Conservation (phyloP, 441 rosid species). For the Cnidoscolus chayamansa region DNA sequence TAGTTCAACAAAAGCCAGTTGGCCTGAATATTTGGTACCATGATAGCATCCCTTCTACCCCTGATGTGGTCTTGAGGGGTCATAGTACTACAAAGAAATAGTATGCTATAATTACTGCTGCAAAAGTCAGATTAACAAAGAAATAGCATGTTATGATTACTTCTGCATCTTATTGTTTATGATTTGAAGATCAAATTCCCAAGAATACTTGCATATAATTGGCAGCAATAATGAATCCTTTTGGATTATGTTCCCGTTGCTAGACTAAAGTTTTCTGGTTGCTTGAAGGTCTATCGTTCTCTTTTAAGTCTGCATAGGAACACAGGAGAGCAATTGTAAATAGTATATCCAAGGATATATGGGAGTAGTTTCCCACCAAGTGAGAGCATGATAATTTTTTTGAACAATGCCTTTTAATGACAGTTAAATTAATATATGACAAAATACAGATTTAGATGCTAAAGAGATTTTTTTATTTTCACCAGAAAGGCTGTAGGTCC, state of each 20-base stretch:
- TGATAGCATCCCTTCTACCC: background rate
- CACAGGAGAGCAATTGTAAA: background rate
- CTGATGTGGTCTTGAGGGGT: conserved; percentile 15
- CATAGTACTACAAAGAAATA: background rate
- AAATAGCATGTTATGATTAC: too few species aligned
- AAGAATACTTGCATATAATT: background rate
- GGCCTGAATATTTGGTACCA: conserved; percentile 1
- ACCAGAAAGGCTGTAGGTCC: background rate
- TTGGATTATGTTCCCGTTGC: background rate
- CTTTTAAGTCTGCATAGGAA: background rate
- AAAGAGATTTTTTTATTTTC: background rate
- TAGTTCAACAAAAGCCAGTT: background rate
- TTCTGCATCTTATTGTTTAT: background rate
- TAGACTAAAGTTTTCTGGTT: background rate
- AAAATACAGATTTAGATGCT: background rate
- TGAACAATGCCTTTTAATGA: background rate
- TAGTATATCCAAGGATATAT: background rate
- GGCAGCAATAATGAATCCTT: background rate
- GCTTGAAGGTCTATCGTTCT: background rate
- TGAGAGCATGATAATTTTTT: background rate
- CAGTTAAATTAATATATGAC: background rate
- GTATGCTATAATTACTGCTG: background rate
- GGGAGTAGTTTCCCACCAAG: conserved; percentile 1
- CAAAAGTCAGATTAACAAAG: too few species aligned
- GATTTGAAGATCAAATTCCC: background rate